These are phyloP conservation scores for Podospora pseudopauciseta DNA, from an alignment of 495 filamentous ascomycete species.

Conservation along the genomic window DNA sequence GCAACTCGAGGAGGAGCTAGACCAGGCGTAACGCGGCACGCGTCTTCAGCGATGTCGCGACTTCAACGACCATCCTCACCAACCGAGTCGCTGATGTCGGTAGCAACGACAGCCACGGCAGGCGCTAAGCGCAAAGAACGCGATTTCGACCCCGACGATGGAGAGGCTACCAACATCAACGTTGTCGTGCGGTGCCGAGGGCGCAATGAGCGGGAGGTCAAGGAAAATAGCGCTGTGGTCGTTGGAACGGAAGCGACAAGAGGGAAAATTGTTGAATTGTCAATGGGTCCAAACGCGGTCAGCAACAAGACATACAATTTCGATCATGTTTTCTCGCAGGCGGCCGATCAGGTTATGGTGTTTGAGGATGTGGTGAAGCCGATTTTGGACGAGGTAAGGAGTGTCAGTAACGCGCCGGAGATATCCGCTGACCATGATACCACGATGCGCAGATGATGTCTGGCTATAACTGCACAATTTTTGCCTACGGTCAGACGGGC, in stretches of 20 bases:
- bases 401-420: not conserved
- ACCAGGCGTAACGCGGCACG: conserved; percentile 15
- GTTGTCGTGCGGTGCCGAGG: conserved; percentile 94
- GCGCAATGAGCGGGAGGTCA: conserved; percentile 84
- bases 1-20: conserved; percentile 19
- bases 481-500: conserved; percentile 96
- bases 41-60: conserved; percentile 30
- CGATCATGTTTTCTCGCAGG: conserved; percentile 93
- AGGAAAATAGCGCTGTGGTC: conserved; percentile 90
- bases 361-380: conserved; percentile 93
- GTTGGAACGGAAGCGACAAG: conserved; percentile 81
- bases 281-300: conserved; percentile 86
- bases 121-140: conserved; percentile 75
- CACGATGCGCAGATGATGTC: conserved; percentile 61
- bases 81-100: conserved; percentile 57
- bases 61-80: conserved; percentile 55
- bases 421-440: not conserved
- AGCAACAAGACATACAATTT: conserved; percentile 97
- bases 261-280: conserved; percentile 76
- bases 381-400: conserved; percentile 66
- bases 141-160: conserved; percentile 69
- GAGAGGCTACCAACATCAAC: conserved; percentile 91
- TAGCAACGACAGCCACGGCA: conserved; percentile 45
- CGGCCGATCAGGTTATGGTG: conserved; percentile 86
- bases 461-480: conserved; percentile 98